Conservation (phyloP, 1,284 basidiomycete species). For the Ceratobasidium sp. region DNA sequence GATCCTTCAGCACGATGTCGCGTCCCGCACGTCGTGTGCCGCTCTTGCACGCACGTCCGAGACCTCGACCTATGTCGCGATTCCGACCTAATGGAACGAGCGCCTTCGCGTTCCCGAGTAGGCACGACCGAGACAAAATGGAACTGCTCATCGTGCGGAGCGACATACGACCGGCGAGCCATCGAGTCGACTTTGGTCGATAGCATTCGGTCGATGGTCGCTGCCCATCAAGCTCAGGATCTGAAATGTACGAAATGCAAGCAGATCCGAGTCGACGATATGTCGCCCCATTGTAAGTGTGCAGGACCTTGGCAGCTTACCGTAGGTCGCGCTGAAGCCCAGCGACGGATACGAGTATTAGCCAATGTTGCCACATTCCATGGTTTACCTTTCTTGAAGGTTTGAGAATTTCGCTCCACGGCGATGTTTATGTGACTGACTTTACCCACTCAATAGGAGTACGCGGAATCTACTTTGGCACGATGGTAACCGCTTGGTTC, state of each 20-base stretch:
- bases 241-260: constrained; percentile 87
- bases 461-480: constrained; percentile 31
- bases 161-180: constrained; percentile 83
- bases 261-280: constrained; percentile 85
- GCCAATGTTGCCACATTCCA: constrained; percentile 82
- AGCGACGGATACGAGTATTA: constrained; percentile 75
- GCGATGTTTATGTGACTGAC: neutral
- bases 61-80: constrained; percentile 98
- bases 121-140: constrained; percentile 55
- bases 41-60: constrained; percentile 85
- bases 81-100: constrained; percentile 73
- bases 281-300: constrained; percentile 86
- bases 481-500: constrained; percentile 23
- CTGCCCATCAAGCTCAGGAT: constrained; percentile 88
- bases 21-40: constrained; percentile 88
- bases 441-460: constrained; percentile 12
- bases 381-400: constrained; percentile 69
- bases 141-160: constrained; percentile 75
- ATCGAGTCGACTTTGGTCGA: constrained; percentile 90
- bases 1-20: constrained; percentile 95
- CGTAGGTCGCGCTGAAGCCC: constrained; percentile 71
- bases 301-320: constrained; percentile 83
- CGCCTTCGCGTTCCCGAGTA: constrained; percentile 51
- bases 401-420: constrained; percentile 48
- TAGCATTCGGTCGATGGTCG: constrained; percentile 73